Evolutionary conservation across 345 rosid species (phyloP), one percentile per base, ranked within the genome.

Genomic region (Lepidium sativum): DNA sequence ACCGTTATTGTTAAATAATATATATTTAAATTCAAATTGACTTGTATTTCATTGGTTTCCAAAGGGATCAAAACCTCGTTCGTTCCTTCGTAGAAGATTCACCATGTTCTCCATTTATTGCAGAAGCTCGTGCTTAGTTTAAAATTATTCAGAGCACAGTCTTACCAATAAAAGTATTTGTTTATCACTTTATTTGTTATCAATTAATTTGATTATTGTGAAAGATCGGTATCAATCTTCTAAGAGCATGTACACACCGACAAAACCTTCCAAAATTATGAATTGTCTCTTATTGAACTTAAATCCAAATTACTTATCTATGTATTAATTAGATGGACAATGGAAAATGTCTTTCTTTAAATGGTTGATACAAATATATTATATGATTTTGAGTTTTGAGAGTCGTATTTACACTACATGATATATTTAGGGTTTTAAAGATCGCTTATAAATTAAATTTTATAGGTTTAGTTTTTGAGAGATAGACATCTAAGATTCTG

Each of bases 21-120:
- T 48, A 48, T 25, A 5, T 17, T 41, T 58, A 15, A 41, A 23
- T 15, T 67, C 2, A 42, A 57, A 60, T 18, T 69, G 61, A 69
- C 54, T 60, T 20, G 54, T 12, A 51, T 43, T 42, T 38, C 54
- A 43, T 52, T 60, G 60, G 61, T 69, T 50, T 54, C 67, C 16
- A 21, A 23, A 41, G 11, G 38, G 52, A 49, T 11, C 45, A 2
- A 41, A 59, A 60, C 73, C 73, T 69, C 38, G 67, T 69, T 60
- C 73, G 53, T 69, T 69, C 74, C 67, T 60, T 60, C 45, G 54
- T 60, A 33, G 67, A 60, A 50, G 68, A 60, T 52, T 60, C 45
- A 69, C 74, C 68, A 69, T 60, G 67, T 69, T 60, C 68, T 69
- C 17, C 38, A 51, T 60, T 69, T 40, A 69, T 60, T 50, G 67